Conservation (phyloP, 768 basidiomycete species). For the Calocera viscosa region DNA sequence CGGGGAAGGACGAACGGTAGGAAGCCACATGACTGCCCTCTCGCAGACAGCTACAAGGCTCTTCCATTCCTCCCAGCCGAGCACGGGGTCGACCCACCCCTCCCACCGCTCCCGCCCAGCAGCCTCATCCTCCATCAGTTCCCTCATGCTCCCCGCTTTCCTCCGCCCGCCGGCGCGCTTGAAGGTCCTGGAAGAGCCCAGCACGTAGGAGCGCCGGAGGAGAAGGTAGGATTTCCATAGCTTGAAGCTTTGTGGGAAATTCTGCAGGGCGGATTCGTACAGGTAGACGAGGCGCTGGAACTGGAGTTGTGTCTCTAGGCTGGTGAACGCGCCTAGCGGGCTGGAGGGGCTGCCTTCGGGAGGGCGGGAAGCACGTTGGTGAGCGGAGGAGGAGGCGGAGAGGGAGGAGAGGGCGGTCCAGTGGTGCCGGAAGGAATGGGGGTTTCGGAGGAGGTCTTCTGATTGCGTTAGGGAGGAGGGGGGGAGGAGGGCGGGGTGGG, state of each 20-base stretch:
- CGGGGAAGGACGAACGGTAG: conserved; percentile 46
- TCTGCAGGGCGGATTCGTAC: conserved; percentile 81
- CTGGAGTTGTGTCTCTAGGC: conserved; percentile 55
- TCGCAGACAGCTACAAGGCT: conserved; percentile 78
- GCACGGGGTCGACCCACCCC: conserved; percentile 57
- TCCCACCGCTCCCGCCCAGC: conserved; percentile 77
- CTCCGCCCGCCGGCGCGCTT: conserved; percentile 71
- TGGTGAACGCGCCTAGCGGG: conserved; percentile 58
- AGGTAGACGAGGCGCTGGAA: conserved; percentile 78
- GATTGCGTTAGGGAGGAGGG: conserved; percentile 72
- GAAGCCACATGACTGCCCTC: conserved; percentile 87
- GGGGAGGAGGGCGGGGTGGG: conserved; percentile 62
- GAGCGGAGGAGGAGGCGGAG: conserved; percentile 48
- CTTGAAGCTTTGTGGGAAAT: conserved; percentile 86
- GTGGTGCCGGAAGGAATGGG: conserved; percentile 85
- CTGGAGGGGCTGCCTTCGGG: conserved; percentile 24
- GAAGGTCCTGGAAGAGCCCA: conserved; percentile 59
- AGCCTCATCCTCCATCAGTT: conserved; percentile 73
- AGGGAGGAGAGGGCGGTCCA: conserved; percentile 71
- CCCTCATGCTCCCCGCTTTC: conserved; percentile 84
- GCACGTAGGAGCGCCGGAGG: conserved; percentile 71
- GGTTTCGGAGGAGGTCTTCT: conserved; percentile 87
- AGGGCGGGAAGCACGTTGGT: conserved; percentile 44
- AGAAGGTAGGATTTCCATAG: conserved; percentile 88
- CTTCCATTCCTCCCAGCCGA: conserved; percentile 98